Percentiles rank a stretch among this genome's conserved stretches.
Conservation (phyloP, 2,329 filamentous ascomycete species). For the Exophiala phaeomuriformis region DNA sequence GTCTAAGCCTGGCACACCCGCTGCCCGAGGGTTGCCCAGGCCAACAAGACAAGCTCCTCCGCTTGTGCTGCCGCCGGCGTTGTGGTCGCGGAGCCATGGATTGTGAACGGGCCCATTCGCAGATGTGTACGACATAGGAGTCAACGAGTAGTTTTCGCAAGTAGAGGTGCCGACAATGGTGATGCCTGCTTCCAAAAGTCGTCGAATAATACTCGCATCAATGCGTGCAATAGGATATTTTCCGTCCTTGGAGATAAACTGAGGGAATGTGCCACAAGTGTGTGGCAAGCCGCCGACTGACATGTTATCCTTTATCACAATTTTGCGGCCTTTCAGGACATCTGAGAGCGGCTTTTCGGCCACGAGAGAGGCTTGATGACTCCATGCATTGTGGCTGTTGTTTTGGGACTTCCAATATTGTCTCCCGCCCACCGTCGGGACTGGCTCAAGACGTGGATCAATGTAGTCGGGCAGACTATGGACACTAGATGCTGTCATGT, state of each 20-base stretch:
- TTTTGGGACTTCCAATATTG: conserved; percentile 27
- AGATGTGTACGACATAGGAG: conserved; percentile 34
- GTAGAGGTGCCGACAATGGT: conserved; percentile 33
- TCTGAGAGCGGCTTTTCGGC: conserved; percentile 25
- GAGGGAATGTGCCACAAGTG: conserved; percentile 33
- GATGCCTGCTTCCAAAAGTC: conserved; percentile 33
- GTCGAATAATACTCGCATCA: conserved; percentile 34
- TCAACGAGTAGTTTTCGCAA: conserved; percentile 36
- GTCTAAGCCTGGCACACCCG: conserved; percentile 19
- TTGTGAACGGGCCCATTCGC: conserved; percentile 36
- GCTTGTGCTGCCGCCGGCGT: conserved; percentile 36
- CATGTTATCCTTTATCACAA: conserved; percentile 36
- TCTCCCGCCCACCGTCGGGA: conserved; percentile 19
- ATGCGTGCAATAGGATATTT: conserved; percentile 31
- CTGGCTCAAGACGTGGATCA: conserved; percentile 32
- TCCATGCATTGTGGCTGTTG: conserved; percentile 42
- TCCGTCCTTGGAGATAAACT: conserved; percentile 28
- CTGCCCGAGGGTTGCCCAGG: conserved; percentile 21
- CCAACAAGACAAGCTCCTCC: conserved; percentile 32
- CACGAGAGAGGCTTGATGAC: conserved; percentile 33
- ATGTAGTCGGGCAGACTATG: conserved; percentile 34
- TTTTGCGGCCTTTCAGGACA: conserved; percentile 29
- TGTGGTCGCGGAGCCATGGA: conserved; percentile 31
- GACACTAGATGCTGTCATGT: conserved; percentile 28
- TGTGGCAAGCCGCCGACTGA: conserved; percentile 33